Conservation (phyloP, 495 filamentous ascomycete species). For the Hypoxylon cercidicola region DNA sequence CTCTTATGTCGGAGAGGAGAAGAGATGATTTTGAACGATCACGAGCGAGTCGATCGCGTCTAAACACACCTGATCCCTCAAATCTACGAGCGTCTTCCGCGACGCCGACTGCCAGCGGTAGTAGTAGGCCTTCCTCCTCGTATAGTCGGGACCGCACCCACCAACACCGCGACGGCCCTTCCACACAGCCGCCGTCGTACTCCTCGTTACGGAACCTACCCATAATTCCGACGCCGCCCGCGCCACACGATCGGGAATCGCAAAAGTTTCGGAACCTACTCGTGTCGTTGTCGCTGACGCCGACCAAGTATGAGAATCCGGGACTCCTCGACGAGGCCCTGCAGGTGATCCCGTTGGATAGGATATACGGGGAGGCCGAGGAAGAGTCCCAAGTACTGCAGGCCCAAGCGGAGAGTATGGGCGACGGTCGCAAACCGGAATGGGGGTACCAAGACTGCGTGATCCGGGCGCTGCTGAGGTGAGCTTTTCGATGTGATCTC, state of each 20-base stretch:
- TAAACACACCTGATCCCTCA: slow-evolving; percentile 32
- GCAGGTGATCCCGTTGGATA: slow-evolving; percentile 84
- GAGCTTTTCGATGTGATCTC: slow-evolving; percentile 29
- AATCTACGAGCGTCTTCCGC: slow-evolving; percentile 53
- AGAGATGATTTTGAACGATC: slow-evolving; percentile 76
- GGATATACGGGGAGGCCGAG: slow-evolving; percentile 92
- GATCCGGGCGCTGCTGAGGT: slow-evolving; percentile 87
- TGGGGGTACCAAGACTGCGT: slow-evolving; percentile 99
- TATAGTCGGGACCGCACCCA: slow-evolving; percentile 39
- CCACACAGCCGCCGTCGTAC: slow-evolving; percentile 67
- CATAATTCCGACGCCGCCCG: slow-evolving; percentile 80
- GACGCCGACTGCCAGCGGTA: slow-evolving; percentile 43
- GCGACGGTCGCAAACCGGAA: slow-evolving; percentile 78
- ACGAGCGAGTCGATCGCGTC: slow-evolving; percentile 56
- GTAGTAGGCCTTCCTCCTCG: slow-evolving; percentile 55
- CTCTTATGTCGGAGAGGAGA: slow-evolving; percentile 78
- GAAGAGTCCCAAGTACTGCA: slow-evolving; percentile 88
- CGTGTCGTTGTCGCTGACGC: slow-evolving; percentile 81
- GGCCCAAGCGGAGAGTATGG: slow-evolving; percentile 86
- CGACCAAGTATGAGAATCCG: slow-evolving; percentile 95
- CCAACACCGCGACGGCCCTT: slow-evolving; percentile 10
- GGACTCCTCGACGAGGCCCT: slow-evolving; percentile 95
- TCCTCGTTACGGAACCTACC: slow-evolving; percentile 78
- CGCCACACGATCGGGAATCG: slow-evolving; percentile 70
- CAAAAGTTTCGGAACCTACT: slow-evolving; percentile 87